Evolutionary conservation across 2,329 filamentous ascomycete species (phyloP).

Genomic region (Beauveria asiatica): DNA sequence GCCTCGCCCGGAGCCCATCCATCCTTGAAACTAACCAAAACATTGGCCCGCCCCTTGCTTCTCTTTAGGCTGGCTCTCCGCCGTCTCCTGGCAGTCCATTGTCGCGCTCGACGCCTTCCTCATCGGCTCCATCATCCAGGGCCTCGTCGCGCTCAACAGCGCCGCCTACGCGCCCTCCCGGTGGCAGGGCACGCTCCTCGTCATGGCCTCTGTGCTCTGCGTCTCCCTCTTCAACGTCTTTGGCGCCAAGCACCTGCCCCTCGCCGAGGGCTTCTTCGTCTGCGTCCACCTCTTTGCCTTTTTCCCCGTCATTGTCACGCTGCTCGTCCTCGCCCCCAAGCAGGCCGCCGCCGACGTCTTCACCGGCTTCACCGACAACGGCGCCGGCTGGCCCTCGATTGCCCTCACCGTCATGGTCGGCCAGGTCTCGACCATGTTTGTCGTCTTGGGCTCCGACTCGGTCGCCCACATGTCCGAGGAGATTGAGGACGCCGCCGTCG

Average conservation of each 20-base stretch:
- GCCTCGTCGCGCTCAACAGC: slow-evolving; percentile 30
- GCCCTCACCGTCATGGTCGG: slow-evolving; percentile 13
- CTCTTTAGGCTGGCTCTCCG: slow-evolving; percentile 32
- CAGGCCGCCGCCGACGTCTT: slow-evolving; percentile 12
- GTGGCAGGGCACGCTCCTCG: slow-evolving; percentile 14
- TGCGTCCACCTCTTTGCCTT: slow-evolving; percentile 12
- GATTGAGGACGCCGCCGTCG: slow-evolving; percentile 12
- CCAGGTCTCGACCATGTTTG: slow-evolving; percentile 12
- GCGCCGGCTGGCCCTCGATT: slow-evolving; percentile 15
- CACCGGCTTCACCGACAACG: slow-evolving; percentile 12
- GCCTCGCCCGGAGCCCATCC: too few species aligned
- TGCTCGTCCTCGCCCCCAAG: slow-evolving; percentile 14
- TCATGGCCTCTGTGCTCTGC: slow-evolving; percentile 8
- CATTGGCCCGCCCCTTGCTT: background rate
- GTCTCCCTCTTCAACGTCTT: slow-evolving; percentile 10
- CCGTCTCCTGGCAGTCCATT: slow-evolving; percentile 36
- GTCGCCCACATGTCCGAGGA: slow-evolving; percentile 15
- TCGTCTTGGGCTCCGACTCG: slow-evolving; percentile 13
- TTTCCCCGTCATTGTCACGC: slow-evolving; percentile 12
- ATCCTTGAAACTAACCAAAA: background rate
- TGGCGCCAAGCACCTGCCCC: slow-evolving; percentile 11
- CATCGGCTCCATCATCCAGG: slow-evolving; percentile 35
- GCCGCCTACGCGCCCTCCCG: slow-evolving; percentile 23
- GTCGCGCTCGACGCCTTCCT: slow-evolving; percentile 33
- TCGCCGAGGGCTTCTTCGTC: slow-evolving; percentile 13